These are phyloP conservation scores for Entophlyctis luteolus DNA, from an alignment of 192 early-diverging fungal species.

Conservation along the genomic window DNA sequence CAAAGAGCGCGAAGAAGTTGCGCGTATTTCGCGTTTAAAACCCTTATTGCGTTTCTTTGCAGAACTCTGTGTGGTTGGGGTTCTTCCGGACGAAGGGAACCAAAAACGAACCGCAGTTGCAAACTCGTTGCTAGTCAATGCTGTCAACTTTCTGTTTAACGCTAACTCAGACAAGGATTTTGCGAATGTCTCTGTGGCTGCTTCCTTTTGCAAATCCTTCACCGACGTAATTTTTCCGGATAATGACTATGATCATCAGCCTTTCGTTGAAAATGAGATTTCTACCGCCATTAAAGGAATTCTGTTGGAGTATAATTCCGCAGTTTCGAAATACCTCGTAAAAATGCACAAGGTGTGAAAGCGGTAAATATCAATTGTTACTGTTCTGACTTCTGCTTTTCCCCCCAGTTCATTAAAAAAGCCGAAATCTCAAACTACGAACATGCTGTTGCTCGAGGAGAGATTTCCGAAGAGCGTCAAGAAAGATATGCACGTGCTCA, in stretches of 20 bases:
- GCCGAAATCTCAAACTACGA: constrained; percentile 75
- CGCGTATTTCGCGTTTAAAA: constrained; percentile 63
- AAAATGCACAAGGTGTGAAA: constrained; percentile 62
- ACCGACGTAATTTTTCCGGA: constrained; percentile 19
- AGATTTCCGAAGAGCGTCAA: constrained; percentile 73
- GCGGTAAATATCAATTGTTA: not conserved
- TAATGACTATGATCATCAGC: constrained; percentile 7
- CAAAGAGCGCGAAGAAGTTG: constrained; percentile 80
- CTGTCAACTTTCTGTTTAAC: constrained; percentile 20
- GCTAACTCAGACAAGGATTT: constrained; percentile 39
- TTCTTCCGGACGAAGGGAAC: constrained; percentile 55
- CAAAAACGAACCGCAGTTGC: constrained; percentile 47
- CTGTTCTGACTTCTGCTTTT: not conserved
- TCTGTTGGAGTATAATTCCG: constrained; percentile 59
- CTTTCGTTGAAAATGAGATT: constrained; percentile 24
- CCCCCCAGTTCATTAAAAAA: constrained; percentile 56
- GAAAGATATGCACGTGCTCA: constrained; percentile 67
- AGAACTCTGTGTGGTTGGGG: constrained; percentile 81
- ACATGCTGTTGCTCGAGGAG: constrained; percentile 73
- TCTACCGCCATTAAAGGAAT: constrained; percentile 30
- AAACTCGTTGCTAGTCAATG: constrained; percentile 45
- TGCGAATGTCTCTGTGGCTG: constrained; percentile 45
- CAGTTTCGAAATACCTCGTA: constrained; percentile 56
- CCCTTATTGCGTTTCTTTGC: constrained; percentile 69
- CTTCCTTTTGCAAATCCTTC: constrained; percentile 43